A percentile compares a stretch with the other conserved stretches of the same genome.
phyloP scores from a whole-genome alignment of 805 yeast species.

The Yamadazyma kitorensis region DNA sequence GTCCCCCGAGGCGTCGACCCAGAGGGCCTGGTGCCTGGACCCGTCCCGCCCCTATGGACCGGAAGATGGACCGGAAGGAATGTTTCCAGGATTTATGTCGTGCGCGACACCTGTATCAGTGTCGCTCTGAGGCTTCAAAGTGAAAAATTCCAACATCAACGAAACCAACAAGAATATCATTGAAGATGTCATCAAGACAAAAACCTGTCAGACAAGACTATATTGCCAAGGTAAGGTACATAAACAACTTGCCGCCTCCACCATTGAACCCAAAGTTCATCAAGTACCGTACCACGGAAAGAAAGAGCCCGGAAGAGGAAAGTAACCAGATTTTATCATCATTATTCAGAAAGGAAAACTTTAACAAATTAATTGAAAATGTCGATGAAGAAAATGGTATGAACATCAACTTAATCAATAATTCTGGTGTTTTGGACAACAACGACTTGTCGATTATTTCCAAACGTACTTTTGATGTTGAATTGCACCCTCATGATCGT shows the following conservation, averaged over 20 bases:
- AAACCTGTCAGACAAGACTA: conserved; percentile 64
- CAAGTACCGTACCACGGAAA: conserved; percentile 45
- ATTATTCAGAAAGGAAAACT: conserved; percentile 71
- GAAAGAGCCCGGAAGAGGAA: conserved; percentile 34
- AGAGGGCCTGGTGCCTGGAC: too few species aligned
- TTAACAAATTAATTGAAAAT: conserved; percentile 54
- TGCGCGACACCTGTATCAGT: too few species aligned
- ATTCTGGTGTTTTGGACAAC: conserved; percentile 66
- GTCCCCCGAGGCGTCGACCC: too few species aligned
- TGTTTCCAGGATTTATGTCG: too few species aligned
- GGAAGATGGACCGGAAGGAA: too few species aligned
- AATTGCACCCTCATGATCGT: conserved; percentile 75
- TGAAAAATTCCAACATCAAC: too few species aligned
- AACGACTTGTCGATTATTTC: conserved; percentile 47
- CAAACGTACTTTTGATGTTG: conserved; percentile 25
- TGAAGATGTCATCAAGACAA: not conserved
- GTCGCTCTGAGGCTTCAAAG: too few species aligned
- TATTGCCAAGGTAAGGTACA: conserved; percentile 78
- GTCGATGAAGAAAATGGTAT: conserved; percentile 68
- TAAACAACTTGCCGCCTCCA: conserved; percentile 89
- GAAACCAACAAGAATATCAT: too few species aligned
- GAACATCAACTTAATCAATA: conserved; percentile 66
- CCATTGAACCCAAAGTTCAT: conserved; percentile 85
- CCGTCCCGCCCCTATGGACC: too few species aligned
- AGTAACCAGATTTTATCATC: conserved; percentile 59